Conservation (phyloP, 2,329 filamentous ascomycete genomes). For the Aspergillus ibericus region DNA sequence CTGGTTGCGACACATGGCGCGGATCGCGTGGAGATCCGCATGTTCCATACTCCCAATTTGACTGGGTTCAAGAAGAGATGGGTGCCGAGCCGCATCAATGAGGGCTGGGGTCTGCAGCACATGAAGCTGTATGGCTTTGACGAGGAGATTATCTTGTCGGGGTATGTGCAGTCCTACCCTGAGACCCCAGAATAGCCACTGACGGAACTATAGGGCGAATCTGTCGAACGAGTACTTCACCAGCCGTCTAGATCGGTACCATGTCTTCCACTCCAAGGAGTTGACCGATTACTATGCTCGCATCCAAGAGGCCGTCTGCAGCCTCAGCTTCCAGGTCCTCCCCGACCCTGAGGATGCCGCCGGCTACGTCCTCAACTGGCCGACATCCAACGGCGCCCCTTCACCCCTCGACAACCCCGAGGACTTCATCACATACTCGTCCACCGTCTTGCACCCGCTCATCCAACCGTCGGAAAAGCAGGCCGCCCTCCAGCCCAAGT, state of each 20-base stretch:
- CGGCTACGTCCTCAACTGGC: slow-evolving; percentile 68
- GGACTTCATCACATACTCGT: slow-evolving; percentile 69
- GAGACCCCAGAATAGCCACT: background rate
- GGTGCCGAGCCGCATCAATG: slow-evolving; percentile 87
- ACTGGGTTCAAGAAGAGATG: slow-evolving; percentile 81
- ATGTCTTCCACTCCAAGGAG: slow-evolving; percentile 77
- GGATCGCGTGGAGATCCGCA: slow-evolving; percentile 83
- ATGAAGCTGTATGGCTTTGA: slow-evolving; percentile 99
- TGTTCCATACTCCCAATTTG: slow-evolving; percentile 97
- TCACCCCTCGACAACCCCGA: slow-evolving; percentile 70
- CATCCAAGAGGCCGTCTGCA: slow-evolving; percentile 74
- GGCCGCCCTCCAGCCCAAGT: slow-evolving; percentile 27
- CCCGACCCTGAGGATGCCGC: slow-evolving; percentile 50
- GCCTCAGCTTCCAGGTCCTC: slow-evolving; percentile 76
- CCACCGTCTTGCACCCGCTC: slow-evolving; percentile 64
- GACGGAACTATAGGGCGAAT: slow-evolving; percentile 63
- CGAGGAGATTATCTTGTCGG: slow-evolving; percentile 91
- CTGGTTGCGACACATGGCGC: slow-evolving; percentile 81
- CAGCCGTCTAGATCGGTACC: slow-evolving; percentile 91
- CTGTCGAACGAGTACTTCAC: slow-evolving; percentile 94
- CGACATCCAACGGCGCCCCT: slow-evolving; percentile 68
- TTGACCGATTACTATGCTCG: slow-evolving; percentile 79
- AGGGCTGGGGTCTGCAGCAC: slow-evolving; percentile 96
- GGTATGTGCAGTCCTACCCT: slow-evolving; percentile 51
- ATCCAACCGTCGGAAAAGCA: slow-evolving; percentile 54